Conservation (phyloP, 768 basidiomycete genomes). For the Tulasnella sp. region DNA sequence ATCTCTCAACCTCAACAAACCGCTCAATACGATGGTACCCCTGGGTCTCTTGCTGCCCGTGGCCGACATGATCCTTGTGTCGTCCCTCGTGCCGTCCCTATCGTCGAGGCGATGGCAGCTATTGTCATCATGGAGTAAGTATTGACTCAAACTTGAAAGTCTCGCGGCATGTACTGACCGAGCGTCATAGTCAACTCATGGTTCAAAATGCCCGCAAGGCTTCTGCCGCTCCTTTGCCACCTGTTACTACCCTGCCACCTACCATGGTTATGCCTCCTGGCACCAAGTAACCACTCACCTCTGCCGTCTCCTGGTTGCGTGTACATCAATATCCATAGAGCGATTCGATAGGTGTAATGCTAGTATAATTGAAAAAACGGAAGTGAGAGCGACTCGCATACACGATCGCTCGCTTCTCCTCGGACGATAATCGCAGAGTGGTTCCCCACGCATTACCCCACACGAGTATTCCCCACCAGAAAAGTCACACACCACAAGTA, state of each 20-base stretch:
- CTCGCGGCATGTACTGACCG: not conserved
- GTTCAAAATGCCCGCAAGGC: slow-evolving; percentile 76
- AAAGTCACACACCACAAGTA: too few relatives aligned
- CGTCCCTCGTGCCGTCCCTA: slow-evolving; percentile 91
- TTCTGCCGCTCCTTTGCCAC: slow-evolving; percentile 65
- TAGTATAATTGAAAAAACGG: too few relatives aligned
- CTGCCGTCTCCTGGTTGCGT: too few relatives aligned
- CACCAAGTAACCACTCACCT: too few relatives aligned
- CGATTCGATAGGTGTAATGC: too few relatives aligned
- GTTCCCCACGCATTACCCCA: too few relatives aligned
- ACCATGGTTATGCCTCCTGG: slow-evolving; percentile 68
- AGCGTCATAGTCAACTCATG: slow-evolving; percentile 44
- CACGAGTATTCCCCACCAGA: too few relatives aligned
- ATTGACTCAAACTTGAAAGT: not conserved
- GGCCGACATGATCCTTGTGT: slow-evolving; percentile 97
- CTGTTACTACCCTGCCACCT: slow-evolving; percentile 77
- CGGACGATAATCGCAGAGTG: too few relatives aligned
- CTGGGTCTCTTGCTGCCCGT: slow-evolving; percentile 75
- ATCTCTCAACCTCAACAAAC: slow-evolving; percentile 87
- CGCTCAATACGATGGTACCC: slow-evolving; percentile 84
- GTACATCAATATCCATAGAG: too few relatives aligned
- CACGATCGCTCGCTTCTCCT: too few relatives aligned
- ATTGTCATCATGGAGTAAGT: slow-evolving; percentile 81
- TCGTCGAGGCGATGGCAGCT: slow-evolving; percentile 96
- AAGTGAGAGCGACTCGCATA: too few relatives aligned